Evolutionary conservation across 805 yeast species (phyloP), one percentile per base, ranked within the genome.

Genomic region (Priceomyces melissophilus): DNA sequence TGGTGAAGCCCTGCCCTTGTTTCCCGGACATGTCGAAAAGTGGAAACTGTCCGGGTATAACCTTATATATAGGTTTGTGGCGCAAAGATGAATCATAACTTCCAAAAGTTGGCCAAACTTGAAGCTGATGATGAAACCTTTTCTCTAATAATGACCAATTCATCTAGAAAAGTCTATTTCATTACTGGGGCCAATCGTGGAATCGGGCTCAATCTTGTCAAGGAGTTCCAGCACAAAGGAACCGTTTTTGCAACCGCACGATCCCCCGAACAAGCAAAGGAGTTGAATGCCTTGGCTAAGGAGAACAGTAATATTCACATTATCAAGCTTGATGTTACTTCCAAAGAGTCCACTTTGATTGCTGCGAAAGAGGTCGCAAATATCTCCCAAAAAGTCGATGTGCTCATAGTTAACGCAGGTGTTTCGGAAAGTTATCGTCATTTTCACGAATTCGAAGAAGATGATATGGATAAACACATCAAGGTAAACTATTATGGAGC

Each of bases 161-260:
- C n/a, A n/a, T n/a, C 12, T 9, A n/a, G 9, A 29, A 29, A n/a
- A 25, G 37, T 32, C 5, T 65, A 65, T 48, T 50, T 71, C 3
- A 47, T 71, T n/a, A 61, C 70, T 2, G 76, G 76, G 7, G 70
- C 67, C 12, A 65, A 69, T 10, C 53, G 69, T 37, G 74, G 75
- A 3, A 62, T 69, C 29, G 75, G 76, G 5, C 54, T 55, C 15
- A 55, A 55, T 1, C 47, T 68, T 9, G 59, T 52, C 4, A 54
- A 56, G 32, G 49, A 49, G 32, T 42, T 67, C 12, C 46, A 55
- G 27, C 38, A 42, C 5, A 41, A 49, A 5, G 36, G 54, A 25
- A 34, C 46, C 10, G 58, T 63, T 11, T 44, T 60, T 32, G 61
- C 58, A 1, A 51, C 58, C 8, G 43, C 48, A 11, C 32, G 58